A percentile compares a stretch with the other conserved stretches of the same genome.
Evolutionary conservation across 2,329 filamentous ascomycete genomes (phyloP).

Genomic region (Dothistroma pini): DNA sequence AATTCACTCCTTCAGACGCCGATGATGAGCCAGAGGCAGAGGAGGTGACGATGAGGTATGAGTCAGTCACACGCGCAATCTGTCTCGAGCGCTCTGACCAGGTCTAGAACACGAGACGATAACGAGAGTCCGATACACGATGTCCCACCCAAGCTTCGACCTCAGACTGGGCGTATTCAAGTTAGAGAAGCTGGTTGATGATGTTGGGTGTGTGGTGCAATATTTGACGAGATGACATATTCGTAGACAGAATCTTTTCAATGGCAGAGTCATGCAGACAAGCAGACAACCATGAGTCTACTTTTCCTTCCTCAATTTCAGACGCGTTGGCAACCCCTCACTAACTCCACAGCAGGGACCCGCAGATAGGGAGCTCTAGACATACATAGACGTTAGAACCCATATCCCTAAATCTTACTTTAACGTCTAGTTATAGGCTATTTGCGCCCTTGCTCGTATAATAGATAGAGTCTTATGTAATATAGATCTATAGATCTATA

Average conservation of each 20-base stretch:
- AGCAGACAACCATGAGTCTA: not conserved
- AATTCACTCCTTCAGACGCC: no score
- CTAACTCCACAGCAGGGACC: not conserved
- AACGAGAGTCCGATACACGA: not conserved
- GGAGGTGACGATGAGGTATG: not conserved
- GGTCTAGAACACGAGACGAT: not conserved
- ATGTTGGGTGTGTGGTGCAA: not conserved
- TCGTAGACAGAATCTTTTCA: not conserved
- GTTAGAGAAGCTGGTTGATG: not conserved
- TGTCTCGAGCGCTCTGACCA: not conserved
- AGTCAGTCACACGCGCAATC: not conserved
- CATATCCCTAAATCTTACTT: no score
- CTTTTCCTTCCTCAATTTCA: no score
- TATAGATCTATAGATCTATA: no score
- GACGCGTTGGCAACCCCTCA: not conserved
- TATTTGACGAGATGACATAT: not conserved
- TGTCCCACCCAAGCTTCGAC: not conserved
- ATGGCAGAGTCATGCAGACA: not conserved
- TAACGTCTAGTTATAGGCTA: no score
- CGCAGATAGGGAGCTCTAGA: no score
- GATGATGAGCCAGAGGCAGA: conserved; percentile 8
- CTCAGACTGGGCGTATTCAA: not conserved
- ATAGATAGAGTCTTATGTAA: no score
- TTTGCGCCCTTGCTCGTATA: no score
- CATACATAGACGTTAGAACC: no score